Percentiles rank a stretch among this genome's conserved stretches.
phyloP scores from a whole-genome alignment of 2,329 filamentous ascomycete species.

The Cadophora luteo-olivacea region DNA sequence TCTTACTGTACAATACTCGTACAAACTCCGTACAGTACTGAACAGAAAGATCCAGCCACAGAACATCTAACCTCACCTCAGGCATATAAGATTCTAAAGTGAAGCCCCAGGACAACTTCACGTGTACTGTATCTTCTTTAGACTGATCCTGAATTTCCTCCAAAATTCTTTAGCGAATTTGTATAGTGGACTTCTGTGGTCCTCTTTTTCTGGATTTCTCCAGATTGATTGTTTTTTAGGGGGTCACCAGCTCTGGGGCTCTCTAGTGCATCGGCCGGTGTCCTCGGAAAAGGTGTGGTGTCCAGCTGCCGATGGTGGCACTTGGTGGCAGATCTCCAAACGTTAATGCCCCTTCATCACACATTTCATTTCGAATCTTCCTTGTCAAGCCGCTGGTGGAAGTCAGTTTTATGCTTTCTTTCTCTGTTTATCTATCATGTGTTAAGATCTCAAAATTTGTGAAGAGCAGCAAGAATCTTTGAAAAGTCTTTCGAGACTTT shows the following conservation, averaged over 20 bases:
- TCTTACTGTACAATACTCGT: too few relatives aligned
- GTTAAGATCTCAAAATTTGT: too few relatives aligned
- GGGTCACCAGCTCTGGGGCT: too few relatives aligned
- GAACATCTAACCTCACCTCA: not conserved
- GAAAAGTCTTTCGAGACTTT: too few relatives aligned
- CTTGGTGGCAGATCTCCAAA: constrained; percentile 16
- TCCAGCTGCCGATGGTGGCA: constrained; percentile 4
- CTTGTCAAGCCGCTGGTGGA: not conserved
- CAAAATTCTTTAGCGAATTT: not conserved
- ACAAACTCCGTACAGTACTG: too few relatives aligned
- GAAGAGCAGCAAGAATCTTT: too few relatives aligned
- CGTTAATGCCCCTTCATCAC: constrained; percentile 8
- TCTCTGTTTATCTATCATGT: too few relatives aligned
- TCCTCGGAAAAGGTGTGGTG: not conserved
- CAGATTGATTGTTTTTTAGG: not conserved
- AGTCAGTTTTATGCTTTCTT: too few relatives aligned
- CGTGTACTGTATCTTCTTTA: not conserved
- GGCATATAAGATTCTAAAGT: not conserved
- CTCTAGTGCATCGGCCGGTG: not conserved
- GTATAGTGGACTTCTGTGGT: not conserved
- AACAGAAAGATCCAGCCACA: not conserved
- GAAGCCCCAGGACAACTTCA: not conserved
- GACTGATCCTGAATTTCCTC: not conserved
- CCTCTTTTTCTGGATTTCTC: not conserved
- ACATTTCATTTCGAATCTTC: constrained; percentile 2